Percentiles rank a stretch among this genome's conserved stretches.
Conservation (phyloP, 106 monocot genomes). For the Apostasia ramifera region DNA sequence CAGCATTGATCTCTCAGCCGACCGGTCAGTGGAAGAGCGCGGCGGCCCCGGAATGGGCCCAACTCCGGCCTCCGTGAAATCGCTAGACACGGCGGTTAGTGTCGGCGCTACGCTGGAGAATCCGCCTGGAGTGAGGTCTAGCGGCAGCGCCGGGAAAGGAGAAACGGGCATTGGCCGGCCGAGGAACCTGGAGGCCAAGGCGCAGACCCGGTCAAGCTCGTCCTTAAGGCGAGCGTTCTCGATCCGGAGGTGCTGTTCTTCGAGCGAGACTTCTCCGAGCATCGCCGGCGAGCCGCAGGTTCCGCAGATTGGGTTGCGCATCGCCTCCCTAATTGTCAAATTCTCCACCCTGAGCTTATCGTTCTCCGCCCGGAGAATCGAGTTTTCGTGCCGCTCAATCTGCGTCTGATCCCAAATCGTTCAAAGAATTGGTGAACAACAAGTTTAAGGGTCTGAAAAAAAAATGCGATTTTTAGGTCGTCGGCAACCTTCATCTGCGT, state of each 20-base stretch:
- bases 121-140: slow-evolving; percentile 35
- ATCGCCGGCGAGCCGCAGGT: slow-evolving; percentile 69
- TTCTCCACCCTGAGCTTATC: slow-evolving; percentile 80
- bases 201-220: slow-evolving; percentile 71
- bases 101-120: slow-evolving; percentile 3
- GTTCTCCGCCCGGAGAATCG: slow-evolving; percentile 73
- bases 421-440: neutral
- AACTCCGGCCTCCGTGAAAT: neutral
- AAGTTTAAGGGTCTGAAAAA: neutral
- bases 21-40: neutral
- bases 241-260: slow-evolving; percentile 69
- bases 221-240: slow-evolving; percentile 90
- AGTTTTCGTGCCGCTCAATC: slow-evolving; percentile 36
- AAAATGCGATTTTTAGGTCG: neutral
- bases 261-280: slow-evolving; percentile 56
- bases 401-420: slow-evolving; percentile 1
- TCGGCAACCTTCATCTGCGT: slow-evolving; percentile 87
- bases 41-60: slow-evolving; percentile 1
- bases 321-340: slow-evolving; percentile 55
- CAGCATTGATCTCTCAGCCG: slow-evolving; percentile 28
- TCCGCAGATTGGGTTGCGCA: slow-evolving; percentile 67
- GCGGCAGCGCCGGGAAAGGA: slow-evolving; percentile 14
- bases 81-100: slow-evolving; percentile 9
- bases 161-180: slow-evolving; percentile 30
- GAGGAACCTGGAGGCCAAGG: slow-evolving; percentile 56